Percentiles rank a stretch among this genome's conserved stretches.
Conservation (phyloP, 345 rosid species). For the Syzygium aromaticum region DNA sequence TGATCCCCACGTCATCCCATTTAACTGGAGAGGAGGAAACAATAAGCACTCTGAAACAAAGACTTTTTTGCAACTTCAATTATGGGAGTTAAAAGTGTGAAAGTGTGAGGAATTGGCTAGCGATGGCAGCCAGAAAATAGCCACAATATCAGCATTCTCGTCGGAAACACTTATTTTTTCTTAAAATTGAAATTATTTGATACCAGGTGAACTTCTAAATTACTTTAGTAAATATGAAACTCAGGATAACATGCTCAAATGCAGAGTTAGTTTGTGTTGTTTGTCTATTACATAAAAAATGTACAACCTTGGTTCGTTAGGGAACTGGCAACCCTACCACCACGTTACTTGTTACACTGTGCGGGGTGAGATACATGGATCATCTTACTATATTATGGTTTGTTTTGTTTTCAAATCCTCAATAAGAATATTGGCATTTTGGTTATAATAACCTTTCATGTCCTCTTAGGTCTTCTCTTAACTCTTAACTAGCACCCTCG, state of each 20-base stretch:
- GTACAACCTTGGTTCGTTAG: neutral
- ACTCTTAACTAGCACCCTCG: neutral
- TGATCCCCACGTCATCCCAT: neutral
- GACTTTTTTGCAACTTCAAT: neutral
- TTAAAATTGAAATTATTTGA: neutral
- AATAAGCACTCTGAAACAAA: neutral
- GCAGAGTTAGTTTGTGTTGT: neutral
- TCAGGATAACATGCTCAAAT: neutral
- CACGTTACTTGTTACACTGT: neutral
- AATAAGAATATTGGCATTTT: neutral
- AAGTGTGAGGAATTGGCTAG: neutral
- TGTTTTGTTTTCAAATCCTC: neutral
- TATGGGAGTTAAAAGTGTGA: neutral
- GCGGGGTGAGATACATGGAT: neutral
- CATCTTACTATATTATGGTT: neutral
- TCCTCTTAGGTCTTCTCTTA: neutral
- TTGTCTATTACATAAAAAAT: neutral
- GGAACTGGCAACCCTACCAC: neutral
- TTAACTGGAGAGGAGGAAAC: neutral
- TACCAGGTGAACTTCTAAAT: neutral
- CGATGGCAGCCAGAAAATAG: neutral
- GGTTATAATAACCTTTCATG: neutral
- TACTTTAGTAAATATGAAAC: neutral
- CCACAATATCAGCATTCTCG: neutral
- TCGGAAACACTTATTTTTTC: neutral